Evolutionary conservation across 2,329 filamentous ascomycete genomes (phyloP), one percentile per base, ranked within the genome.

Genomic region (Calonectria pseudoreteaudii): DNA sequence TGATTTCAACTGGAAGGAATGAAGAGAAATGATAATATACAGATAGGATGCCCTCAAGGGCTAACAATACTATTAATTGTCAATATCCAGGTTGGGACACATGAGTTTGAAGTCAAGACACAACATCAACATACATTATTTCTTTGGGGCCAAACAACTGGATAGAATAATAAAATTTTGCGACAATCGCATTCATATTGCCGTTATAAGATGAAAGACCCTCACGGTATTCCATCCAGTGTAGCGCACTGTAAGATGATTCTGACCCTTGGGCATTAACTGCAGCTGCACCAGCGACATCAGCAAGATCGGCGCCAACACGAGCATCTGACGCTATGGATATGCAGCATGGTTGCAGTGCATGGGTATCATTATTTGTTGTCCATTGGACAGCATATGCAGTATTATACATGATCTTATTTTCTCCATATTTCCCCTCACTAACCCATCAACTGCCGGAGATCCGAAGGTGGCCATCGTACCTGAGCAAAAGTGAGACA

Each of bases 401-500:
- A 62, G 56, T 62, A 62, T 23, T 62, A 62, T 62, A 62, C 56
- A 62, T 62, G 56, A 62, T 62, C 56, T 62, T 62, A 18, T 26
- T 41, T 62, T 41, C 56, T 41, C 36, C 56, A 41, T 70, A 41
- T 47, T 31, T 81, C 71, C 53, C 20, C 56, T 38, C 56, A 26
- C 56, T 62, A 85, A 4, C 97, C 97, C 97, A 99, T 99, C 80
- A 99, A 87, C 87, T 99, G 97, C 82, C 95, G 90, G 79, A 97
- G 90, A 86, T 98, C 96, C 80, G 95, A 93, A 0, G 97, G 97
- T 72, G 96, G 96, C 97, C 97, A 99, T 79, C 96, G 92, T 36
- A 97, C 96, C 86, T 99, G 97, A 31, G 96, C 95, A 90, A 98
- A 99, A 74, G 95, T 98, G 82, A 99, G 86, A 82, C 96, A 98